A percentile compares a stretch with the other conserved stretches of the same genome.
Evolutionary conservation across 2,329 filamentous ascomycete species (phyloP).

Genomic region (Juglanconis sp.): DNA sequence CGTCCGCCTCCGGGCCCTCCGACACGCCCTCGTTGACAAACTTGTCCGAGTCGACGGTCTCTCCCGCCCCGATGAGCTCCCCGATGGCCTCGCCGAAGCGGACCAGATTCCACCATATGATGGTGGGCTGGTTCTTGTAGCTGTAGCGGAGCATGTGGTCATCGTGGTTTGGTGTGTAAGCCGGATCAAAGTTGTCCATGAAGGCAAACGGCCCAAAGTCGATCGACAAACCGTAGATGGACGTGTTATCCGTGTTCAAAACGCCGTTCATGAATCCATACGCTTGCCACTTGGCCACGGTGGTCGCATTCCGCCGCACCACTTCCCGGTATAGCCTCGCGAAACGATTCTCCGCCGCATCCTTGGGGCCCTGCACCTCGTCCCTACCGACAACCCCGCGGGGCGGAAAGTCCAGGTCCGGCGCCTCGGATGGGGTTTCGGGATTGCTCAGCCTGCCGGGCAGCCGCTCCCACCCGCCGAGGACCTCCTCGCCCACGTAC

Average conservation of each 20-base stretch:
- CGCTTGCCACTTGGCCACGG: constrained; percentile 91
- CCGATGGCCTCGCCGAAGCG: constrained; percentile 85
- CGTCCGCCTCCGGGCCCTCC: constrained; percentile 59
- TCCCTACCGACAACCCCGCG: constrained; percentile 51
- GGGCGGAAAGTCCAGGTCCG: constrained; percentile 34
- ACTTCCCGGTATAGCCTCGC: constrained; percentile 84
- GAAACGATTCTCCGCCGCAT: constrained; percentile 79
- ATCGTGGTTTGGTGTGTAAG: constrained; percentile 96
- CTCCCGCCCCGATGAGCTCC: constrained; percentile 79
- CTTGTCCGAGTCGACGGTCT: constrained; percentile 64
- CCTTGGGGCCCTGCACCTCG: constrained; percentile 63
- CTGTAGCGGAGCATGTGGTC: constrained; percentile 83
- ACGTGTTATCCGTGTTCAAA: constrained; percentile 96
- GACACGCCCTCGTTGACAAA: constrained; percentile 72
- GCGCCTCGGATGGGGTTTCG: constrained; percentile 45
- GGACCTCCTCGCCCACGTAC: constrained; percentile 84
- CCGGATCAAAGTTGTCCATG: constrained; percentile 92
- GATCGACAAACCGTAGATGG: constrained; percentile 80
- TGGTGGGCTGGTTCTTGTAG: constrained; percentile 89
- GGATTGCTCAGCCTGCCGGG: constrained; percentile 58
- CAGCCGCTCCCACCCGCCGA: constrained; percentile 81
- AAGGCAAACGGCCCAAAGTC: constrained; percentile 98
- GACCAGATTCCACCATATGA: constrained; percentile 99
- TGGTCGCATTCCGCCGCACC: constrained; percentile 77
- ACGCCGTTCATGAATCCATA: constrained; percentile 99